Evolutionary conservation across 495 filamentous ascomycete species (phyloP).

Genomic region (Pyrenopolyporus hunteri): DNA sequence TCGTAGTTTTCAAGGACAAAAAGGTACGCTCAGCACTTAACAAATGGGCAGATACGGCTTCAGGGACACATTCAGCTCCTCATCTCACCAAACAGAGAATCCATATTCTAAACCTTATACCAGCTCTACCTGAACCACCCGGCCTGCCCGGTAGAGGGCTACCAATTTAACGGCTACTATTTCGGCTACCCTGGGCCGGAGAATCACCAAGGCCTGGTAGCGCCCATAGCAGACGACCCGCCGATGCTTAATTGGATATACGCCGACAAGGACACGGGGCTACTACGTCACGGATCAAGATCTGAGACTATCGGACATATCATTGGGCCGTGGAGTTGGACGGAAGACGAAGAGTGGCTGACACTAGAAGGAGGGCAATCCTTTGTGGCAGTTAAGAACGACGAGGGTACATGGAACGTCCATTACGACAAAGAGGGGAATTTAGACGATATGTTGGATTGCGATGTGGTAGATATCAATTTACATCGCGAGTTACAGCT

Average conservation of each 20-base stretch:
- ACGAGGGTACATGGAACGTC: constrained; percentile 54
- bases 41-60: background rate
- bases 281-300: constrained; percentile 60
- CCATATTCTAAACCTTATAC: constrained; percentile 9
- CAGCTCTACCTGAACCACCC: constrained; percentile 57
- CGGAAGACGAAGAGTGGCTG: constrained; percentile 58
- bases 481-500: constrained; percentile 42
- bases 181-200: constrained; percentile 64
- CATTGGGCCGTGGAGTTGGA: constrained; percentile 64
- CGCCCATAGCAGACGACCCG: constrained; percentile 62
- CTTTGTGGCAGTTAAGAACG: constrained; percentile 53
- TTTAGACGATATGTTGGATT: constrained; percentile 37
- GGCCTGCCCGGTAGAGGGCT: constrained; percentile 50
- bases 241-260: constrained; percentile 71
- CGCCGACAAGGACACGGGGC: constrained; percentile 60
- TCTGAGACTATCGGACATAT: constrained; percentile 55
- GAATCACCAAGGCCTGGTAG: constrained; percentile 62
- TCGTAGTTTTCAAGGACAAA: constrained; percentile 51
- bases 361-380: constrained; percentile 53
- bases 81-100: background rate
- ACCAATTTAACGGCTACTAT: constrained; percentile 66
- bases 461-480: constrained; percentile 43
- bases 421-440: constrained; percentile 50
- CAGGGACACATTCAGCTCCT: background rate
- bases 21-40: constrained; percentile 48